Evolutionary conservation across 768 basidiomycete species (phyloP).

Genomic region (Suillus ampliporus): DNA sequence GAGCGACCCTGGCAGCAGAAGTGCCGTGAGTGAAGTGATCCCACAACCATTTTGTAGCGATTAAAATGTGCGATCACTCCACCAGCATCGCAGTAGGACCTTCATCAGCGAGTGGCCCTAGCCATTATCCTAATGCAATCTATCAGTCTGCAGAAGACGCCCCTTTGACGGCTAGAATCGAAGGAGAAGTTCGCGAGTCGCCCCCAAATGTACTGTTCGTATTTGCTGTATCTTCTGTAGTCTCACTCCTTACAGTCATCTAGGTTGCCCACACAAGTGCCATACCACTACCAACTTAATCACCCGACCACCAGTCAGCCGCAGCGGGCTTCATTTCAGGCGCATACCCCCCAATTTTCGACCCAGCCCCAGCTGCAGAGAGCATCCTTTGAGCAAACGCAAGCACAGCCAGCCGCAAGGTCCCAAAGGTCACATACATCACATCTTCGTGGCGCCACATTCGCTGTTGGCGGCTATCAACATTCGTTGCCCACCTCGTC

Average conservation of each 20-base stretch:
- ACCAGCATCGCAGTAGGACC: neutral
- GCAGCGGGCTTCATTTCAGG: constrained; percentile 1
- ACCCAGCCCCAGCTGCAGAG: neutral
- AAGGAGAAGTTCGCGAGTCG: constrained; percentile 25
- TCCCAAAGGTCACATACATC: neutral
- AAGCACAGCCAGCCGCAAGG: constrained; percentile 7
- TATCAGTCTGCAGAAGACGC: neutral
- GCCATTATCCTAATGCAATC: neutral
- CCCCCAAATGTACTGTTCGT: neutral
- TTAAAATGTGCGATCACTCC: neutral
- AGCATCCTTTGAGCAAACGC: constrained; percentile 1
- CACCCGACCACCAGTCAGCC: neutral
- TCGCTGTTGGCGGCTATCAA: neutral
- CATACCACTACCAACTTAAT: neutral
- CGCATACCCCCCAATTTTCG: neutral
- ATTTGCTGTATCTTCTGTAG: neutral
- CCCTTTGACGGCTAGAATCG: constrained; percentile 42
- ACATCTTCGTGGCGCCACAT: neutral
- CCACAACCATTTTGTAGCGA: neutral
- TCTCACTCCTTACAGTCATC: constrained; percentile 8
- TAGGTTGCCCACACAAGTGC: constrained; percentile 4
- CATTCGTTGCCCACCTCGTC: neutral
- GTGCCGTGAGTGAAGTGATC: neutral
- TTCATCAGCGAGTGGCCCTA: neutral
- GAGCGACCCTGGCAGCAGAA: neutral